Percentiles rank a stretch among this genome's conserved stretches.
Conservation (phyloP, 2,329 filamentous ascomycete species). For the Neospermospora avenae region DNA sequence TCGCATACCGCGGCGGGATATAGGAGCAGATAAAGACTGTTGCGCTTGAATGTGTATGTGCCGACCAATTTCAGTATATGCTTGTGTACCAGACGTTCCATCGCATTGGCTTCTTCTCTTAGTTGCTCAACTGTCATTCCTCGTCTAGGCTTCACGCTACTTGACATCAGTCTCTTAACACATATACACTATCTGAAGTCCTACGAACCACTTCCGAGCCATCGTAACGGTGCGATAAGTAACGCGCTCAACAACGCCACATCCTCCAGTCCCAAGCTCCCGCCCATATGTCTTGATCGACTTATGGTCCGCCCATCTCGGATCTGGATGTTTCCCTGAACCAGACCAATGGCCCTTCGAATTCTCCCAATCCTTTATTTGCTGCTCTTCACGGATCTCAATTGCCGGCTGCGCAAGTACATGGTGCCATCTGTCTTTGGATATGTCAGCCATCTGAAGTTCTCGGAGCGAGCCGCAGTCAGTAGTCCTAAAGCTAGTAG, state of each 20-base stretch:
- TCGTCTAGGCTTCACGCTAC: constrained; percentile 18
- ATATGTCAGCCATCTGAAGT: background rate
- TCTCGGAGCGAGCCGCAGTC: background rate
- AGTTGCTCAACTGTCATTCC: constrained; percentile 40
- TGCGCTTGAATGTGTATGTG: constrained; percentile 42
- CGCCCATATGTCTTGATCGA: constrained; percentile 26
- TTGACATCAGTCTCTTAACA: constrained; percentile 4
- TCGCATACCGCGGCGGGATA: constrained; percentile 49
- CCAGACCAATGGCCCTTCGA: constrained; percentile 28
- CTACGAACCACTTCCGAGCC: constrained; percentile 41
- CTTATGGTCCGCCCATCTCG: constrained; percentile 16
- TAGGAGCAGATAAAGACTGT: constrained; percentile 44
- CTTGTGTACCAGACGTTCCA: constrained; percentile 46
- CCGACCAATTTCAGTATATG: constrained; percentile 48
- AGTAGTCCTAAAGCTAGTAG: background rate
- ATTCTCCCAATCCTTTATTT: constrained; percentile 27
- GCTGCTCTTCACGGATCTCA: constrained; percentile 23
- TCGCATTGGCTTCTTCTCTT: constrained; percentile 45
- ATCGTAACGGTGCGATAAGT: constrained; percentile 40
- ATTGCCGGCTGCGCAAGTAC: constrained; percentile 22
- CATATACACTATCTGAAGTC: constrained; percentile 25
- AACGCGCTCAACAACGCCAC: constrained; percentile 45
- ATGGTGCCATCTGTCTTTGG: constrained; percentile 25
- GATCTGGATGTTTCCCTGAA: constrained; percentile 24
- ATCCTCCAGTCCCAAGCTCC: constrained; percentile 42